Conservation (phyloP, 306 rosid genomes). For the Sindora glabra region DNA sequence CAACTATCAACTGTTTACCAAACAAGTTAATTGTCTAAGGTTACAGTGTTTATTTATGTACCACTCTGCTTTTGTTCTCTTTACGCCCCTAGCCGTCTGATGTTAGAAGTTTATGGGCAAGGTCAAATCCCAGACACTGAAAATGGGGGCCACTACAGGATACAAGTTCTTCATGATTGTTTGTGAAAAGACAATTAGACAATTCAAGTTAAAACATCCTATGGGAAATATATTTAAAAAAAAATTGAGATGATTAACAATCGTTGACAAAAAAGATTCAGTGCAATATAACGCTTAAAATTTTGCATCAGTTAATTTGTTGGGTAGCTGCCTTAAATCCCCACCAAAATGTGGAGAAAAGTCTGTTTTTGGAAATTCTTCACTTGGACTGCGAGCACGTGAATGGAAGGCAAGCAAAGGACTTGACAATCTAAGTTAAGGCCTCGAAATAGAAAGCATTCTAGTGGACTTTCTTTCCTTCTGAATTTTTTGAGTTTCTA, state of each 20-base stretch:
- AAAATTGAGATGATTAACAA: not conserved
- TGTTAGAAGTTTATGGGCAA: constrained; percentile 25
- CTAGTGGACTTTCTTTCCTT: not conserved
- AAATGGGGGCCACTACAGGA: constrained; percentile 20
- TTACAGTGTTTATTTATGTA: too few species aligned
- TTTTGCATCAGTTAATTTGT: constrained; percentile 9
- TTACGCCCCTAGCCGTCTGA: constrained; percentile 44
- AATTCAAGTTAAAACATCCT: not conserved
- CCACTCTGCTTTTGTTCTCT: too few species aligned
- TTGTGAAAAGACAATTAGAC: constrained; percentile 15
- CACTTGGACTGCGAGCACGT: constrained; percentile 1
- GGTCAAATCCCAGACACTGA: constrained; percentile 30
- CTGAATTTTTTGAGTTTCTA: not conserved
- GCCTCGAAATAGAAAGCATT: constrained; percentile 19
- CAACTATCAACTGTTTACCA: too few species aligned
- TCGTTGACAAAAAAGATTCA: constrained; percentile 15
- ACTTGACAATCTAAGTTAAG: constrained; percentile 10
- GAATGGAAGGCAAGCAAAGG: constrained; percentile 9
- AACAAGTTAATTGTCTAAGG: too few species aligned
- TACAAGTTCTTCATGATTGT: not conserved
- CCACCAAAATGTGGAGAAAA: not conserved
- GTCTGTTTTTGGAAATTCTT: not conserved
- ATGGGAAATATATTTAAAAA: not conserved
- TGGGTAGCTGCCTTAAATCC: constrained; percentile 21
- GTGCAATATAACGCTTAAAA: constrained; percentile 2